Conservation (phyloP, 2,329 filamentous ascomycete genomes). For the Xylaria sp. region DNA sequence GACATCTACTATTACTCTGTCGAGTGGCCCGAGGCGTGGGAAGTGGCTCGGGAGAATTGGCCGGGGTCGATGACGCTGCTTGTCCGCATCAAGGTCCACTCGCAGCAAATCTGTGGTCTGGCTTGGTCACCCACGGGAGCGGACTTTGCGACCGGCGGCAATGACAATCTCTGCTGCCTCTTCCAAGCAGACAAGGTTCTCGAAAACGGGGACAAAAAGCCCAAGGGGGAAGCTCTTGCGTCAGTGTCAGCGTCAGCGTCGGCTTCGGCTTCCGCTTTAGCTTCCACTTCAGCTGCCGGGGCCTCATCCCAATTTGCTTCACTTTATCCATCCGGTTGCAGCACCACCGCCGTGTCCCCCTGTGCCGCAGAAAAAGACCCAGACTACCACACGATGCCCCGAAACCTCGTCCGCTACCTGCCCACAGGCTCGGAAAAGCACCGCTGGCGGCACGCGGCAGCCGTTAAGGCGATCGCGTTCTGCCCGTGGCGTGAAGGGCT, state of each 20-base stretch:
- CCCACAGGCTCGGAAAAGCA: conserved; percentile 71
- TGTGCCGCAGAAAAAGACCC: conserved; percentile 1
- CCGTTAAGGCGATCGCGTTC: conserved; percentile 96
- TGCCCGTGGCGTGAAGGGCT: conserved; percentile 92
- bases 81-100: conserved; percentile 80
- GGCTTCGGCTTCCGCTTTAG: neutral
- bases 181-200: conserved; percentile 76
- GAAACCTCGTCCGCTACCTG: conserved; percentile 58
- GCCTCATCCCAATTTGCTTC: neutral
- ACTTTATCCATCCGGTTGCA: neutral
- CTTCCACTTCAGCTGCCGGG: conserved; percentile 11
- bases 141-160: conserved; percentile 87
- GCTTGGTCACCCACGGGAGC: conserved; percentile 83
- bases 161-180: conserved; percentile 89
- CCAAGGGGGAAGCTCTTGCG: neutral
- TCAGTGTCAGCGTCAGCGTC: neutral
- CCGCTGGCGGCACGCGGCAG: conserved; percentile 82
- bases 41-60: conserved; percentile 75
- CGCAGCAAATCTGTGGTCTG: conserved; percentile 93
- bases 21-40: conserved; percentile 79
- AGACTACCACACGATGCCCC: conserved; percentile 34
- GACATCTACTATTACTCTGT: conserved; percentile 89
- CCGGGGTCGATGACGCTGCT: conserved; percentile 81
- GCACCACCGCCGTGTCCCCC: neutral
- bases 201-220: conserved; percentile 11